Base-by-base conservation (phyloP, 129 eudicot genomes). In the Helichrysum umbraculigerum region DNA sequence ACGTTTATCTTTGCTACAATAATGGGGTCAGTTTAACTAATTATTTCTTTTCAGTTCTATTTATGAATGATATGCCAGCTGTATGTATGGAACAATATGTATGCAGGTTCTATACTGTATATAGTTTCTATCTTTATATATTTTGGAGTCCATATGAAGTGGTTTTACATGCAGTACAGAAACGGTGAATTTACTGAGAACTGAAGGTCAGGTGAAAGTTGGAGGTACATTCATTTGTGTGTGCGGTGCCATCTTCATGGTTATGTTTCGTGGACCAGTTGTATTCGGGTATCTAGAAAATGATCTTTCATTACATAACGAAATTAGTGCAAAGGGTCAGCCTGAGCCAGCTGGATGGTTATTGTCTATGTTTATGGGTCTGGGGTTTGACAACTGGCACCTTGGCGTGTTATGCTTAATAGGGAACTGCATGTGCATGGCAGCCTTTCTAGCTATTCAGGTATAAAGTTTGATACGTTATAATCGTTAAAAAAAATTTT, bases 381-480 rank as follows among this genome's bases (percentile, higher is more conserved):
- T 84, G 3, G 98, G 98, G 74, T 60, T 94, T 56, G 97, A 94
- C 71, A 79, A 71, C 65, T 91, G 97, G 97, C 93, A 91, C 76
- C 86, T 94, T 54, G 98, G 97, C 19, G 96, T 88, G 51, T 73
- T 94, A 56, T 94, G 98, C 81, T 84, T 94, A 61, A 85, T 94
- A 57, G 98, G 98, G 73, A 94, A 94, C 82, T 94, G 98, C 83
- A 87, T 94, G 89, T 94, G 97, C 82, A 88, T 94, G 97, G 98
- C 98, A 8, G 83, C 96, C 17, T 94, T 88, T 81, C 83, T 94
- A 44, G 96, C 98, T 64, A 86, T 91, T 84, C 98, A 94, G 97
- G 98, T 94, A 82, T 21, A 33, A n/a, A 22, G 17, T 78, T 50
- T 4, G 25, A 22, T 7, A 47, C 54, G 6, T 47, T 25, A 47